Evolutionary conservation across 495 filamentous ascomycete genomes (phyloP), one percentile per base, ranked within the genome.

Genomic region (Trichocladium uniseriatum): DNA sequence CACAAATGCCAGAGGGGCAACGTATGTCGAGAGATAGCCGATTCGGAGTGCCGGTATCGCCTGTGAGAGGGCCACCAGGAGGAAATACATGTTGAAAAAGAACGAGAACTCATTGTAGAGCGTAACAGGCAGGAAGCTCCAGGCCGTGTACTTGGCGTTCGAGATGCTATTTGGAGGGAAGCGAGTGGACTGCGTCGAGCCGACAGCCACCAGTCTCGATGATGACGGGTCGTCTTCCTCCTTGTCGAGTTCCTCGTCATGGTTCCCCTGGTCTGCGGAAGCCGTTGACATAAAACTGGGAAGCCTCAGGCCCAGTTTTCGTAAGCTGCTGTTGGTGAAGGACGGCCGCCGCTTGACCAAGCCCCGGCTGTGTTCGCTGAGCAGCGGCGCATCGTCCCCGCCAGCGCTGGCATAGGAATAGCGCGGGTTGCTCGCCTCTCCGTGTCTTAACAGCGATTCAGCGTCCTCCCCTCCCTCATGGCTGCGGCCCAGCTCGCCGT

Each of bases 51-150:
- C 75, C 14, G 89, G 89, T 48, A 99, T 86, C 34, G 86, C 82
- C 68, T 99, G 94, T 13, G 89, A 95, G 36, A 96, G 68, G 7
- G 94, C 94, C 5, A 99, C 94, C 6, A 97, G 76, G 7, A 99
- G 76, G 65, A 97, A 99, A 60, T 99, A 99, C 60, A 96, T 82
- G 73, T 99, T 99, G 76, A 97, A 95, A 69, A 99, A 99, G 70
- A 97, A 97, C 38, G 89, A 95, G 61, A 99, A 99, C 57, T 99
- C 94, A 70, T 97, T 95, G 64, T 94, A 99, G 11, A 97, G 72
- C 0, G 94, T 97, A 20, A 87, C 75, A 4, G 94, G 94, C 3
- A 99, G 76, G 67, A 99, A 99, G 51, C 83, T 92, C 75, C 87
- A 87, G 0, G 88, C 79, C n/a, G 91, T 95, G 61, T 96, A 99